These are phyloP conservation scores for Gillenia trifoliata DNA, from an alignment of 306 rosid genomes.

Conservation along the genomic window DNA sequence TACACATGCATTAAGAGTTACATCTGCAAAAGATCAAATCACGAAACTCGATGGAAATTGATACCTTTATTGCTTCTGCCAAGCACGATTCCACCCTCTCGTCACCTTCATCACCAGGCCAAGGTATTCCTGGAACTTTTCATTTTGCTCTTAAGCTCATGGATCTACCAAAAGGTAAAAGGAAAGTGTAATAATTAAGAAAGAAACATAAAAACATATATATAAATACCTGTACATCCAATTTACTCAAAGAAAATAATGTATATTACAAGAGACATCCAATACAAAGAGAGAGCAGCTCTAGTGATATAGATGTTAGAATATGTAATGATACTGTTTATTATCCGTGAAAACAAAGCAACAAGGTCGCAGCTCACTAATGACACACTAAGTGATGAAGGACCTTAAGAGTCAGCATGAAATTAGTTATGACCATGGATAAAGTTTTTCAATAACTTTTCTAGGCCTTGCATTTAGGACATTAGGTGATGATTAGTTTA, in stretches of 20 bases:
- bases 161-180: slow-evolving; percentile 1
- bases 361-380: not conserved
- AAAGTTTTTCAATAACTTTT: not conserved
- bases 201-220: not conserved
- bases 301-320: not conserved
- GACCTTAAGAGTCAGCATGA: not conserved
- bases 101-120: slow-evolving; percentile 29
- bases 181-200: not conserved
- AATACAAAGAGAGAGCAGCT: not conserved
- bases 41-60: slow-evolving; percentile 4
- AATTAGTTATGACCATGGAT: not conserved
- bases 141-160: slow-evolving; percentile 22
- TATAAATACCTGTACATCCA: not conserved
- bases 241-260: not conserved
- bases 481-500: not conserved
- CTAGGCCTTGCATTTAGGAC: not conserved
- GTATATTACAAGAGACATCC: not conserved
- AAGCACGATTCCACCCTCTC: slow-evolving; percentile 25
- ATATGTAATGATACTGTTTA: not conserved
- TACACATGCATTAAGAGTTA: not conserved
- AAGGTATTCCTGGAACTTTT: slow-evolving; percentile 27
- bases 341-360: not conserved
- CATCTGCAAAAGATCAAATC: not conserved
- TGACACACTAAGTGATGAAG: not conserved
- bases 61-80: slow-evolving; percentile 41